Evolutionary conservation across 2,329 filamentous ascomycete genomes (phyloP).

Genomic region (Pyrenochaeta sp.): DNA sequence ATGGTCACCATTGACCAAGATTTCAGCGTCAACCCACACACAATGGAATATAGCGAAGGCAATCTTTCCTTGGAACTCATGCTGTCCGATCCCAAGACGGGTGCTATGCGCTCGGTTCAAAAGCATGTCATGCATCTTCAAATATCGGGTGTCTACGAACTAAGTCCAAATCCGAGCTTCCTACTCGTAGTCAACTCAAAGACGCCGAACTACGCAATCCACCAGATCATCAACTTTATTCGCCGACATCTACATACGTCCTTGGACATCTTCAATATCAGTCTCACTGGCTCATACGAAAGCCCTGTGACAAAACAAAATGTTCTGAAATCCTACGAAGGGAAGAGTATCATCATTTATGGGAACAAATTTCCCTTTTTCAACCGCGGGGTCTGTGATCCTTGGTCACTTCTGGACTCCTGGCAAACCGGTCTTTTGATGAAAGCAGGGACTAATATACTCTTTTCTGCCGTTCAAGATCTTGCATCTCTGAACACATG

Average conservation of each 20-base stretch:
- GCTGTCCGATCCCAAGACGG: slow-evolving; percentile 16
- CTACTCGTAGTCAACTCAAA: slow-evolving; percentile 20
- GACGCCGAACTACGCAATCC: slow-evolving; percentile 20
- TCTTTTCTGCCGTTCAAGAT: slow-evolving; percentile 7
- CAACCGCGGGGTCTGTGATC: slow-evolving; percentile 4
- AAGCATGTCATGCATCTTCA: slow-evolving; percentile 16
- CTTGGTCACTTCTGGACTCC: slow-evolving; percentile 18
- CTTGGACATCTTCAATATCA: slow-evolving; percentile 17
- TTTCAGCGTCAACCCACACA: slow-evolving; percentile 13
- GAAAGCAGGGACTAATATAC: slow-evolving; percentile 13
- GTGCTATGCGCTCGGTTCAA: slow-evolving; percentile 9
- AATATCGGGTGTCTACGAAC: slow-evolving; percentile 14
- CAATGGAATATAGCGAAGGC: slow-evolving; percentile 11
- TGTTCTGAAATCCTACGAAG: slow-evolving; percentile 12
- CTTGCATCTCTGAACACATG: slow-evolving; percentile 3
- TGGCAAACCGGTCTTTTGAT: slow-evolving; percentile 15
- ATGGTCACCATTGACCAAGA: slow-evolving; percentile 17
- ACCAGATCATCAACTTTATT: slow-evolving; percentile 19
- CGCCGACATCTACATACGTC: slow-evolving; percentile 8
- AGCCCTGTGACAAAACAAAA: slow-evolving; percentile 11
- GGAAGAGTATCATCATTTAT: slow-evolving; percentile 17
- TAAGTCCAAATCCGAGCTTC: slow-evolving; percentile 11
- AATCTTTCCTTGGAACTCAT: slow-evolving; percentile 16
- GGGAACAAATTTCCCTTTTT: slow-evolving; percentile 14
- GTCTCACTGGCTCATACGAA: slow-evolving; percentile 11